Conservation (phyloP, 768 basidiomycete species). For the Boletellus ananiceps region DNA sequence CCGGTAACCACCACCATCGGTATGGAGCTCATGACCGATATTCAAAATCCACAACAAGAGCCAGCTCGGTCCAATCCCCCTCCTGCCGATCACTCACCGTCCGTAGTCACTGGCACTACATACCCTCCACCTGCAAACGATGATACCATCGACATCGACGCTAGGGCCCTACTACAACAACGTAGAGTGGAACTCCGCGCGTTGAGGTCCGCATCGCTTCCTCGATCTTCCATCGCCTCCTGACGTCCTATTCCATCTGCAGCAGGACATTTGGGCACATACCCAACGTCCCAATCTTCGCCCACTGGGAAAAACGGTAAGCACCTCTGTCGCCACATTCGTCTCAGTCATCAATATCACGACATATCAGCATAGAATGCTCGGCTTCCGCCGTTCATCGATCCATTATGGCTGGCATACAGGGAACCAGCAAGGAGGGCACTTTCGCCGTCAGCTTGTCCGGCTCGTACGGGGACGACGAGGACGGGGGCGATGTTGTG, state of each 20-base stretch:
- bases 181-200: background rate
- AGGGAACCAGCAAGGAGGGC: conserved; percentile 11
- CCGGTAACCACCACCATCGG: conserved; percentile 18
- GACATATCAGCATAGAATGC: conserved; percentile 4
- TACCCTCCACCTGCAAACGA: background rate
- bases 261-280: conserved; percentile 26
- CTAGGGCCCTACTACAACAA: background rate
- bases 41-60: background rate
- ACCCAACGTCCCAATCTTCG: conserved; percentile 21
- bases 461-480: conserved; percentile 18
- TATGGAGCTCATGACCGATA: background rate
- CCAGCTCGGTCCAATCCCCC: background rate
- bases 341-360: background rate
- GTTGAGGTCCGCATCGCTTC: background rate
- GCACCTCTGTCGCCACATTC: background rate
- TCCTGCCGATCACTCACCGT: background rate
- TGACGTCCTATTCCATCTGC: background rate
- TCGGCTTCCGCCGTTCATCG: conserved; percentile 19
- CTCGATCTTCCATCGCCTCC: background rate
- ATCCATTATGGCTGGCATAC: conserved; percentile 12
- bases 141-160: background rate
- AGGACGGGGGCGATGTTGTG: conserved; percentile 26
- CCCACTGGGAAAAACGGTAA: conserved; percentile 17
- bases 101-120: background rate
- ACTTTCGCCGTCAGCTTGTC: conserved; percentile 20